Evolutionary conservation across 495 filamentous ascomycete species (phyloP).

Genomic region (Podospora pseudopauciseta): DNA sequence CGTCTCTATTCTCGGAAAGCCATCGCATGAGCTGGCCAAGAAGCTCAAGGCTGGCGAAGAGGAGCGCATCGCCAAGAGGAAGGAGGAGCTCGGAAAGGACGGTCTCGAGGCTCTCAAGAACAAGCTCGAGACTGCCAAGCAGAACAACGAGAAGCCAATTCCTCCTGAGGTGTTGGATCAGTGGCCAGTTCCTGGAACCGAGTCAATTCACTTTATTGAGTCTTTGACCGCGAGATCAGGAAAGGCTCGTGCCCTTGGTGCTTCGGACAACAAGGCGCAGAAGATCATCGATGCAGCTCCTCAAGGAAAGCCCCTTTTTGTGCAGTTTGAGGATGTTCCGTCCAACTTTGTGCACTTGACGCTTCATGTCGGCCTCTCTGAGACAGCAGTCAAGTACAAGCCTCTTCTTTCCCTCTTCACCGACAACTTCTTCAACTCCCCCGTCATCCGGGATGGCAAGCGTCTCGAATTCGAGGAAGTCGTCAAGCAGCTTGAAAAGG

Average conservation of each 20-base stretch:
- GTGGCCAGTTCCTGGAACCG: slow-evolving; percentile 75
- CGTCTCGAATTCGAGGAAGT: slow-evolving; percentile 86
- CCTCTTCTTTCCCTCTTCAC: slow-evolving; percentile 81
- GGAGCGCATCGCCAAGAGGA: slow-evolving; percentile 53
- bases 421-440: slow-evolving; percentile 91
- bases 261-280: slow-evolving; percentile 65
- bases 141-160: slow-evolving; percentile 76
- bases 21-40: slow-evolving; percentile 65
- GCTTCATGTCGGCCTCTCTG: slow-evolving; percentile 70
- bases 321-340: slow-evolving; percentile 93
- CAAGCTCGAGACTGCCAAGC: slow-evolving; percentile 74
- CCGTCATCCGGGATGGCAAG: slow-evolving; percentile 72
- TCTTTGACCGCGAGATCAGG: slow-evolving; percentile 84
- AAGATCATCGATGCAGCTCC: slow-evolving; percentile 68
- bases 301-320: slow-evolving; percentile 66
- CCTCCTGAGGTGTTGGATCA: slow-evolving; percentile 70
- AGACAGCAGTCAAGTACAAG: slow-evolving; percentile 67
- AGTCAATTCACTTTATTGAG: slow-evolving; percentile 90
- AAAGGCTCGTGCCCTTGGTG: slow-evolving; percentile 65
- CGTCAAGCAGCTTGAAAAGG: slow-evolving; percentile 80
- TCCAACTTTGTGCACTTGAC: slow-evolving; percentile 85
- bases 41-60: slow-evolving; percentile 70
- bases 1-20: slow-evolving; percentile 82
- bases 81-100: slow-evolving; percentile 47
- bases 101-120: slow-evolving; percentile 65